phyloP scores from a whole-genome alignment of 176 grass and related monocot species.

The Zoysia pacifica region DNA sequence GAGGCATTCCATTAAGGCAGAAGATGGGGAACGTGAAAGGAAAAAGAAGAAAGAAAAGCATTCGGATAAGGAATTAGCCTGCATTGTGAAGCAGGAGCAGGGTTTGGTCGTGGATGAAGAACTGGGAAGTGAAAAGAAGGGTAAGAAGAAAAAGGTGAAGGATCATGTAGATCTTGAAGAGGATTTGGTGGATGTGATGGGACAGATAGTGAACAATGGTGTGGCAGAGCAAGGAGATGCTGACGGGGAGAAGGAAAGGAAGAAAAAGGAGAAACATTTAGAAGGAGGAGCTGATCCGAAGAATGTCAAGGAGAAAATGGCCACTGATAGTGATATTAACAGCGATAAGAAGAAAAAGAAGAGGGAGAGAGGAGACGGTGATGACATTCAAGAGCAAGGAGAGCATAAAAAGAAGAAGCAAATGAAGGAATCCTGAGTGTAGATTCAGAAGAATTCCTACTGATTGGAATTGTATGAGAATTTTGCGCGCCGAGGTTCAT shows the following conservation, averaged over 20 bases:
- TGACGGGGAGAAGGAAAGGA: not conserved
- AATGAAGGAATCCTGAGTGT: conserved; percentile 26
- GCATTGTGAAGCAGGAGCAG: not conserved
- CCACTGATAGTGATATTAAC: not conserved
- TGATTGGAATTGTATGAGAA: not conserved
- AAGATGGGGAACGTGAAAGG: not conserved
- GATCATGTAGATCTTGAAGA: conserved; percentile 6
- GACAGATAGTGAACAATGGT: not conserved
- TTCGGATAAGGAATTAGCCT: not conserved
- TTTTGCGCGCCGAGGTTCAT: conserved; percentile 26
- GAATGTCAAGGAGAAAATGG: not conserved
- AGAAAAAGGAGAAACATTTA: conserved; percentile 7
- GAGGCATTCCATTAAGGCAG: too few relatives aligned
- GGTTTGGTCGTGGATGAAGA: not conserved
- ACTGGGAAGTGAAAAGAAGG: not conserved
- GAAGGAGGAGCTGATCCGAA: not conserved
- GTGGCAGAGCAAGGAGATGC: not conserved
- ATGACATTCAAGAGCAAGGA: not conserved
- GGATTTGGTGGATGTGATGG: not conserved
- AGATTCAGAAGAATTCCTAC: not conserved
- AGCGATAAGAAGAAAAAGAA: conserved; percentile 44
- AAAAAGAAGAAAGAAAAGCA: conserved; percentile 9
- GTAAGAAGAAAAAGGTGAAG: conserved; percentile 18
- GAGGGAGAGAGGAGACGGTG: not conserved
- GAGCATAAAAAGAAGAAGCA: conserved; percentile 44